Evolutionary conservation across 805 yeast species (phyloP).

Genomic region (Pichia sporocuriosa): DNA sequence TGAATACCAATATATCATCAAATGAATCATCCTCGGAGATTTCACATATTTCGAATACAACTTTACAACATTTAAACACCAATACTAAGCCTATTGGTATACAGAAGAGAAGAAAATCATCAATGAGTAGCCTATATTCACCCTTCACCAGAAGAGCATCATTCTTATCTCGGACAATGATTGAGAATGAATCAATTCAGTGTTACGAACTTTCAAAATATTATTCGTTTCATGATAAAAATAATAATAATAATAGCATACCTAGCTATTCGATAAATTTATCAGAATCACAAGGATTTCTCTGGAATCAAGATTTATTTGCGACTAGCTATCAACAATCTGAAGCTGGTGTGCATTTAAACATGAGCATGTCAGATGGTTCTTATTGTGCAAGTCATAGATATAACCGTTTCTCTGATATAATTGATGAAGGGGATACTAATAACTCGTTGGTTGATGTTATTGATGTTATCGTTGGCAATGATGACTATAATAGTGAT

Average conservation of each 20-base stretch:
- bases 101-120: slow-evolving; percentile 23
- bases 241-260: slow-evolving; percentile 13
- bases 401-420: slow-evolving; percentile 8
- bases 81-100: slow-evolving; percentile 5
- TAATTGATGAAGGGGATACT: slow-evolving; percentile 13
- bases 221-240: neutral
- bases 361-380: slow-evolving; percentile 19
- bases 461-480: slow-evolving; percentile 1
- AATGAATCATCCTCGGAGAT: no score
- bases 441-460: slow-evolving; percentile 6
- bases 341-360: slow-evolving; percentile 27
- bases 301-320: slow-evolving; percentile 72
- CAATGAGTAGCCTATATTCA: slow-evolving; percentile 35
- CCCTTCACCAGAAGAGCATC: slow-evolving; percentile 52
- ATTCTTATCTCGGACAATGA: slow-evolving; percentile 51
- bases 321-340: slow-evolving; percentile 64
- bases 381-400: slow-evolving; percentile 4
- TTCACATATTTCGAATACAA: neutral
- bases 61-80: neutral
- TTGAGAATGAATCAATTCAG: slow-evolving; percentile 46
- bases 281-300: slow-evolving; percentile 64
- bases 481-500: slow-evolving; percentile 8
- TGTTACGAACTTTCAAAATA: slow-evolving; percentile 41
- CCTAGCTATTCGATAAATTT: slow-evolving; percentile 40
- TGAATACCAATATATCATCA: no score